Evolutionary conservation across 768 basidiomycete genomes (phyloP).

Genomic region (Lanmaoa rubissima): DNA sequence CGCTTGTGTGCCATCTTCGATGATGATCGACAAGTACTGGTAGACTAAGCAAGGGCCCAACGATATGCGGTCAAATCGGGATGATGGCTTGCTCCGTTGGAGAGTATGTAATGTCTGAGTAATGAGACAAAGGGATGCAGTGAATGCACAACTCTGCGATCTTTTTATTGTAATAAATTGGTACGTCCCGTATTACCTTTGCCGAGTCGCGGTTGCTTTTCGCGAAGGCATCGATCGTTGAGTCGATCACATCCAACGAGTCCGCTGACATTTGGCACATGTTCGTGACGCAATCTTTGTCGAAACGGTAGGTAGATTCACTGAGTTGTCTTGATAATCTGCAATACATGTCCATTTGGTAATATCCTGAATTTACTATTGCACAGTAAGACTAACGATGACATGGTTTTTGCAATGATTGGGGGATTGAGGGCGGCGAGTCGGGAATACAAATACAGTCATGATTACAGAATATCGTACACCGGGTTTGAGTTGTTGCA

Average conservation of each 20-base stretch:
- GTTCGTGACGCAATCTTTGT: not conserved
- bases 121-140: too few species aligned
- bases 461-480: constrained; percentile 4
- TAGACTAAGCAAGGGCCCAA: not conserved
- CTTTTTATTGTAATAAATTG: too few species aligned
- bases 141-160: too few species aligned
- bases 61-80: too few species aligned
- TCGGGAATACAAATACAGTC: constrained; percentile 22
- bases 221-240: not conserved
- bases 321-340: not conserved
- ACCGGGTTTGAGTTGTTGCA: not conserved
- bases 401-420: not conserved
- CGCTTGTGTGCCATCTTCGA: not conserved
- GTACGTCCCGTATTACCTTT: too few species aligned
- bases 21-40: not conserved
- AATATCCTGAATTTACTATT: constrained; percentile 5
- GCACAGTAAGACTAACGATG: constrained; percentile 1
- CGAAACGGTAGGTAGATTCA: not conserved
- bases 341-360: not conserved
- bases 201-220: not conserved
- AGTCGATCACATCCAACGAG: not conserved
- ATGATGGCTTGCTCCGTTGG: not conserved
- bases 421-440: not conserved
- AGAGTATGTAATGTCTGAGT: too few species aligned
- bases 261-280: not conserved